Evolutionary conservation across 305 asterid genomes (phyloP).

Genomic region (Nicotiana rustica): DNA sequence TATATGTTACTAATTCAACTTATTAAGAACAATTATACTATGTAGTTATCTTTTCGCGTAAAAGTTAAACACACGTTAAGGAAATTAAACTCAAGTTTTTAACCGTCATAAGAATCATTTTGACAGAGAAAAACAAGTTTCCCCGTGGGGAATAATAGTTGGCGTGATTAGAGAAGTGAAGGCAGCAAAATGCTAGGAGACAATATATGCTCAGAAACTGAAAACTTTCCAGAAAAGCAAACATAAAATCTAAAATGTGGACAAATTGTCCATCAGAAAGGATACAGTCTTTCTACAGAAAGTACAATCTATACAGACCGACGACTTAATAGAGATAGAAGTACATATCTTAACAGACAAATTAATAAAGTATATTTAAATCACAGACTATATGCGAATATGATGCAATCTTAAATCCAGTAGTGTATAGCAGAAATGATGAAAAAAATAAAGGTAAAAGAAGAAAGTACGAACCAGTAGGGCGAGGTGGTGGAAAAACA

Average conservation of each 20-base stretch:
- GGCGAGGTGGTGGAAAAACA: conserved; percentile 44
- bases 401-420: too few species aligned
- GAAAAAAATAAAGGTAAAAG: neutral
- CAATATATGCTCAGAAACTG: neutral
- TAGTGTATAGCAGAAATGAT: too few species aligned
- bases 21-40: too few species aligned
- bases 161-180: neutral
- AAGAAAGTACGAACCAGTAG: conserved; percentile 49
- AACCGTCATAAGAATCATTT: neutral
- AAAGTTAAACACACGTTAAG: too few species aligned
- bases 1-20: too few species aligned
- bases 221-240: neutral
- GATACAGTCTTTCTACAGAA: neutral
- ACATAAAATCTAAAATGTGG: neutral
- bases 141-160: neutral
- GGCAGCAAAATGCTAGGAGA: conserved; percentile 19
- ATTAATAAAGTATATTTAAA: too few species aligned
- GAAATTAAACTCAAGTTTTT: too few species aligned
- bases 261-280: neutral
- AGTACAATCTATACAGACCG: neutral
- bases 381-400: too few species aligned
- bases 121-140: neutral
- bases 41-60: too few species aligned
- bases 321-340: neutral
- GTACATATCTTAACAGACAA: neutral